phyloP scores from a whole-genome alignment of 2,329 filamentous ascomycete species.

The Leptosphaerulina australis region DNA sequence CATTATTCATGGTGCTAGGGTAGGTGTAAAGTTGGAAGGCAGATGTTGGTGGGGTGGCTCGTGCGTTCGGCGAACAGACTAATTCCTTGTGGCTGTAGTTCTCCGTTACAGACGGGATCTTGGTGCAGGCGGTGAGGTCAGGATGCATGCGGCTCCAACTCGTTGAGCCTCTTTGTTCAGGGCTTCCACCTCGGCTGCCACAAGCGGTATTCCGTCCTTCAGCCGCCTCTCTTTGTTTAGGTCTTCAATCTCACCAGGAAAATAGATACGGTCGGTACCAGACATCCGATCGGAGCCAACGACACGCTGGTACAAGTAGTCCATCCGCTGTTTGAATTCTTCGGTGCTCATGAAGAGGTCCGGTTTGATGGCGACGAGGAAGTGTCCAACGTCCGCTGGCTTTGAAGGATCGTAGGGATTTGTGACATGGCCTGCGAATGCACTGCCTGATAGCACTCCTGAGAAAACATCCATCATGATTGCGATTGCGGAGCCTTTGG shows the following conservation, averaged over 20 bases:
- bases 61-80: too few relatives aligned
- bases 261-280: constrained; percentile 62
- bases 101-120: constrained; percentile 23
- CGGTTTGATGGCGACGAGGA: constrained; percentile 68
- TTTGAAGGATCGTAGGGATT: constrained; percentile 75
- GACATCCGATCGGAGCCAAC: constrained; percentile 59
- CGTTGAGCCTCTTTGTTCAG: constrained; percentile 58
- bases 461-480: constrained; percentile 93
- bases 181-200: constrained; percentile 55
- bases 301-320: constrained; percentile 63
- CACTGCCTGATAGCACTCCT: constrained; percentile 75
- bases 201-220: constrained; percentile 57
- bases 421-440: constrained; percentile 78
- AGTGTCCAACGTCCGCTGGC: constrained; percentile 75
- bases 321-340: constrained; percentile 70
- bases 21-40: too few relatives aligned
- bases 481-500: constrained; percentile 76
- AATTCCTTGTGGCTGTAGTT: too few relatives aligned
- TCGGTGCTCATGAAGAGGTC: constrained; percentile 74
- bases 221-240: constrained; percentile 39
- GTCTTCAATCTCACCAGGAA: constrained; percentile 52
- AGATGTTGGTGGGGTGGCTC: too few relatives aligned
- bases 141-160: constrained; percentile 45
- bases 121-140: constrained; percentile 19
- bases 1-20: too few relatives aligned